Base-by-base conservation (phyloP, 371 early-diverging fungal genomes). In the Mucor lusitanicus region DNA sequence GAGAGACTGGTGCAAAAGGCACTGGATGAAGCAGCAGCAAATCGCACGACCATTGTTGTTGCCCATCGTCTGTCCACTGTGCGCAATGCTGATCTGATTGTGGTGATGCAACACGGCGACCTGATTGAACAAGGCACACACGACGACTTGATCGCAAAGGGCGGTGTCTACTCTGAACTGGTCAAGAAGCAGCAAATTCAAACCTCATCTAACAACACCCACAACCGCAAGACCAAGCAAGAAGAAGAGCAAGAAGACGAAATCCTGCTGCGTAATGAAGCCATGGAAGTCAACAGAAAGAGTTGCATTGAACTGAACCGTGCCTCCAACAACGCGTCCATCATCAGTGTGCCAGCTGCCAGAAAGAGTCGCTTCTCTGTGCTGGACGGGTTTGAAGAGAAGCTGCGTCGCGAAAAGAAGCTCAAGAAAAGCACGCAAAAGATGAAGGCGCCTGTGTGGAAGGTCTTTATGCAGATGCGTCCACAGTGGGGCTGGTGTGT, bases 11-110 rank as follows among this genome's bases (percentile, higher is more conserved):
- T 95, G 0, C 94, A 94, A 75, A 78, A 74, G 17, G 94, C 94
- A 1, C 72, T 94, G 30, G 96, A 96, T 55, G 78, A 74, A 19
- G 96, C 95, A 8, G 61, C 92, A 19, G 64, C 72, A 17, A 84
- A 90, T 46, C 85, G 97, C 28, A 96, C 97, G 0, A 96, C 97
- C 1, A 87, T 99, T 37, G 91, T 96, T 2, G 91, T 98, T 68
- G 97, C 98, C 0, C 98, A 98, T 74, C 87, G 94, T 23, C 82
- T 95, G 1, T 90, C 93, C 27, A 95, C 94, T 3, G 85, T 91
- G 46, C 81, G 83, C 42, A 88, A 95, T 69, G 92, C 96, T 1
- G 92, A 97, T 69, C 68, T 86, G 39, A 97, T 98, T 74, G 87
- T 90, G 35, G 94, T 94, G 3, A 87, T 93, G 84, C 75, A 86